Evolutionary conservation across 139 green algal species (phyloP).

Genomic region (Chlorella ohadii): DNA sequence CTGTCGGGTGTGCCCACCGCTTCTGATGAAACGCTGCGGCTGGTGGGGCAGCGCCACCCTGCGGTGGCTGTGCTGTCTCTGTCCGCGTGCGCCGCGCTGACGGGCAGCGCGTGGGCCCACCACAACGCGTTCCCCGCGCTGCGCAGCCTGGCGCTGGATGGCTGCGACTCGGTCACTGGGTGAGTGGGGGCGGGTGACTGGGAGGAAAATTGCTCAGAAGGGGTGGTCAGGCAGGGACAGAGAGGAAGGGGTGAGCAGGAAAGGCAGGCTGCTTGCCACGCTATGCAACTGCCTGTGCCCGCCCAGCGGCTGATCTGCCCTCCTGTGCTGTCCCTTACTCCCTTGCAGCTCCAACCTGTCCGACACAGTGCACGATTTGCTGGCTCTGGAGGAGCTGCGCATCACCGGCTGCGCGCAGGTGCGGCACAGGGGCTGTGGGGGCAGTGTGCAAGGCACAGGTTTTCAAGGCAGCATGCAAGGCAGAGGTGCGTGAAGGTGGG

Average conservation of each 20-base stretch:
- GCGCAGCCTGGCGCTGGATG: not conserved
- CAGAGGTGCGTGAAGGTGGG: too few species aligned
- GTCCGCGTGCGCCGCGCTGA: not conserved
- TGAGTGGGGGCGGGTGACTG: not conserved
- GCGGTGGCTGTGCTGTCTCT: not conserved
- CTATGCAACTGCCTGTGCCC: too few species aligned
- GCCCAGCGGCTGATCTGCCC: too few species aligned
- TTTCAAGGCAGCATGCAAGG: too few species aligned
- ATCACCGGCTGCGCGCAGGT: slow-evolving; percentile 16
- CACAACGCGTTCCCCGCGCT: not conserved
- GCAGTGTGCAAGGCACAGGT: too few species aligned
- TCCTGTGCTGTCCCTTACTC: too few species aligned
- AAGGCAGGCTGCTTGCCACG: too few species aligned
- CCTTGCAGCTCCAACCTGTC: not conserved
- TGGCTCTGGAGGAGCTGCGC: not conserved
- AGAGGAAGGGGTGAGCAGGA: too few species aligned
- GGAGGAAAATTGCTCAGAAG: too few species aligned
- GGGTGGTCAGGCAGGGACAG: too few species aligned
- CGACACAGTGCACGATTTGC: not conserved
- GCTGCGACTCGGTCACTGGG: slow-evolving; percentile 1
- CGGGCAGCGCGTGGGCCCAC: not conserved
- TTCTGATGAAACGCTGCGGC: slow-evolving; percentile 7
- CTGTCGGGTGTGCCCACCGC: not conserved
- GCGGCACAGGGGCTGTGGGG: not conserved
- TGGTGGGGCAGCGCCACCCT: slow-evolving; percentile 7